These are phyloP conservation scores for Petunia secreta DNA, from an alignment of 257 asterid genomes.

Conservation along the genomic window DNA sequence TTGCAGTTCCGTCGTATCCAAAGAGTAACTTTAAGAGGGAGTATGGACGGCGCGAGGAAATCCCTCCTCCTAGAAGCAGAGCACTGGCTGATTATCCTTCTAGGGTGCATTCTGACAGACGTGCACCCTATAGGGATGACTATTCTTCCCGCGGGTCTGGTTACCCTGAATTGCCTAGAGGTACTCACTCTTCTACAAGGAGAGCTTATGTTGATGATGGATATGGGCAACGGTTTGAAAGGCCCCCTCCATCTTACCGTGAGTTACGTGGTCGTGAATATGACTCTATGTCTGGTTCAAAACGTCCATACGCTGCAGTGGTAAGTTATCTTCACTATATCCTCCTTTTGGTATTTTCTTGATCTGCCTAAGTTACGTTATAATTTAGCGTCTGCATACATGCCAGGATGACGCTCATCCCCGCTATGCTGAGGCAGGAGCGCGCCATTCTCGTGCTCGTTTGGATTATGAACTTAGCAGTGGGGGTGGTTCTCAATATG, in stretches of 20 bases:
- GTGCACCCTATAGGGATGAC: conserved; percentile 69
- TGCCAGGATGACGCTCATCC: conserved; percentile 83
- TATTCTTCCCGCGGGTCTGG: conserved; percentile 76
- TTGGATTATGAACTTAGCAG: conserved; percentile 74
- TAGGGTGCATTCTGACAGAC: conserved; percentile 72
- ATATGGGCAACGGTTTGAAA: conserved; percentile 79
- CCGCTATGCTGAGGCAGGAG: conserved; percentile 76
- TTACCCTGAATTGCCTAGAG: conserved; percentile 76
- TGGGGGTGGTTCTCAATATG: conserved; percentile 75
- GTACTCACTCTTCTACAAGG: conserved; percentile 61
- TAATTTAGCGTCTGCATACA: conserved; percentile 30
- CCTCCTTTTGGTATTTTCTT: neutral
- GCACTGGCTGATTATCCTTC: conserved; percentile 63
- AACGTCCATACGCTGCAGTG: conserved; percentile 79
- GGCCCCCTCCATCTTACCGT: conserved; percentile 80
- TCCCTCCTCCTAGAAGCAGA: conserved; percentile 48
- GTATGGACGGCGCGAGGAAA: conserved; percentile 46
- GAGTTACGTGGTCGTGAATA: conserved; percentile 79
- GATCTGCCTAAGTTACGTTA: conserved; percentile 21
- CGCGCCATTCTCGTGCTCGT: conserved; percentile 89
- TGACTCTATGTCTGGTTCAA: conserved; percentile 76
- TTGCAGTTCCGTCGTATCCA: conserved; percentile 72
- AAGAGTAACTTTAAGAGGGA: conserved; percentile 75
- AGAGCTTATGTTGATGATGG: conserved; percentile 85
- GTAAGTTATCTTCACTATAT: conserved; percentile 33